These are phyloP conservation scores for Rhododendron ferrugineum DNA, from an alignment of 148 eudicot genomes.

Conservation along the genomic window DNA sequence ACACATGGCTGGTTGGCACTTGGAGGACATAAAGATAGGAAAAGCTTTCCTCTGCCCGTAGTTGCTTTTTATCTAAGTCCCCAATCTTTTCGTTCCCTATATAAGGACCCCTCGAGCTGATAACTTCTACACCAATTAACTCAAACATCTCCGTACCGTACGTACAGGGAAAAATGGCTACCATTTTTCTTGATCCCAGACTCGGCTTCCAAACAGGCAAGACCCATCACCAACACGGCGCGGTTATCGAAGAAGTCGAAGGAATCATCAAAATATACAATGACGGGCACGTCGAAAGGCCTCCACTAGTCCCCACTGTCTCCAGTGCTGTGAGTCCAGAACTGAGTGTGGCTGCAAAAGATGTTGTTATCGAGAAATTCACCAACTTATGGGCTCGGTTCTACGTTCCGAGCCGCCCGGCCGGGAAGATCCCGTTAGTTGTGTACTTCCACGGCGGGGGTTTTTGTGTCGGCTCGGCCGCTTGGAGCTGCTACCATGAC, in stretches of 20 bases:
- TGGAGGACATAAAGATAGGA: neutral
- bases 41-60: neutral
- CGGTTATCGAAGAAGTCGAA: constrained; percentile 40
- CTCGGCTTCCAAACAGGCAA: constrained; percentile 20
- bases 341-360: constrained; percentile 34
- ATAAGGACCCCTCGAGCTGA: neutral
- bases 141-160: neutral
- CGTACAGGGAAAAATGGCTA: constrained; percentile 25
- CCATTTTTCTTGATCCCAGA: constrained; percentile 27
- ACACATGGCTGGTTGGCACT: neutral
- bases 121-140: neutral
- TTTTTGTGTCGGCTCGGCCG: constrained; percentile 50
- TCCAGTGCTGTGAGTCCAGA: constrained; percentile 19
- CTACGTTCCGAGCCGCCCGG: constrained; percentile 35
- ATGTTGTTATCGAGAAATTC: constrained; percentile 38
- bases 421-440: constrained; percentile 28
- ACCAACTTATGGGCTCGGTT: constrained; percentile 65
- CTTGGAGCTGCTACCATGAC: constrained; percentile 55
- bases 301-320: constrained; percentile 33
- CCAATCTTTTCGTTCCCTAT: neutral
- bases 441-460: constrained; percentile 66
- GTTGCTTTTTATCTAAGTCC: neutral
- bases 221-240: constrained; percentile 16
- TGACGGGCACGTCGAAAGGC: constrained; percentile 53
- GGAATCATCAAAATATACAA: constrained; percentile 50